Percentiles rank a stretch among this genome's conserved stretches.
phyloP scores from a whole-genome alignment of 129 eudicot genomes.

The Flaveria linearis region DNA sequence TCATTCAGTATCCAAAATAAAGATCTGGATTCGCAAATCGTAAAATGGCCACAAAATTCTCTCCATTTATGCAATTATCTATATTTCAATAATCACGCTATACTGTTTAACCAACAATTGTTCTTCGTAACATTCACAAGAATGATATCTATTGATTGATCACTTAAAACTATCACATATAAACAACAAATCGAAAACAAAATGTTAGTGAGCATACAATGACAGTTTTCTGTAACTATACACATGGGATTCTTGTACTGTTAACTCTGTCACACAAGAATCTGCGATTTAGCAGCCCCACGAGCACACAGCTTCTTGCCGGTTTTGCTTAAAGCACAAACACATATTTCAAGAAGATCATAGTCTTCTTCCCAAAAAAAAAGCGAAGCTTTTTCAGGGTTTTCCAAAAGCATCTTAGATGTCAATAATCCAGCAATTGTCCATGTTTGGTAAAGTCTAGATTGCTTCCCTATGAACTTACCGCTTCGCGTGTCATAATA shows the following conservation, averaged over 20 bases:
- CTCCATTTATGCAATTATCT: no score
- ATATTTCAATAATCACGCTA: no score
- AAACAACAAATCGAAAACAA: constrained; percentile 32
- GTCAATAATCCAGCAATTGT: constrained; percentile 85
- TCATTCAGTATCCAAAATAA: no score
- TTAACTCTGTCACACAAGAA: constrained; percentile 57
- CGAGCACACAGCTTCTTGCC: constrained; percentile 76
- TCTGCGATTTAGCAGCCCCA: constrained; percentile 82
- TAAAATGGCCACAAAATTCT: no score
- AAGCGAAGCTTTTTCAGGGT: constrained; percentile 74
- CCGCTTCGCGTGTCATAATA: constrained; percentile 87
- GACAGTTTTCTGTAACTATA: constrained; percentile 25
- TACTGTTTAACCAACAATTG: not conserved
- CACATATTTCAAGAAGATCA: constrained; percentile 87
- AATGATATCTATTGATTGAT: constrained; percentile 4
- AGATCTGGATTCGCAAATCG: no score
- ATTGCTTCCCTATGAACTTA: constrained; percentile 85
- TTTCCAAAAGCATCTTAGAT: constrained; percentile 82
- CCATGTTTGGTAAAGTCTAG: constrained; percentile 96
- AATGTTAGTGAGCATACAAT: constrained; percentile 20
- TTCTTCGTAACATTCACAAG: not conserved
- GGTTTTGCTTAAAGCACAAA: constrained; percentile 72
- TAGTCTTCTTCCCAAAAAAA: constrained; percentile 94
- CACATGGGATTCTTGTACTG: constrained; percentile 29
- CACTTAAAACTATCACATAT: constrained; percentile 27